Percentiles rank a stretch among this genome's conserved stretches.
These are phyloP conservation scores for Suillus weaverae DNA, from an alignment of 768 basidiomycete species.

Conservation along the genomic window DNA sequence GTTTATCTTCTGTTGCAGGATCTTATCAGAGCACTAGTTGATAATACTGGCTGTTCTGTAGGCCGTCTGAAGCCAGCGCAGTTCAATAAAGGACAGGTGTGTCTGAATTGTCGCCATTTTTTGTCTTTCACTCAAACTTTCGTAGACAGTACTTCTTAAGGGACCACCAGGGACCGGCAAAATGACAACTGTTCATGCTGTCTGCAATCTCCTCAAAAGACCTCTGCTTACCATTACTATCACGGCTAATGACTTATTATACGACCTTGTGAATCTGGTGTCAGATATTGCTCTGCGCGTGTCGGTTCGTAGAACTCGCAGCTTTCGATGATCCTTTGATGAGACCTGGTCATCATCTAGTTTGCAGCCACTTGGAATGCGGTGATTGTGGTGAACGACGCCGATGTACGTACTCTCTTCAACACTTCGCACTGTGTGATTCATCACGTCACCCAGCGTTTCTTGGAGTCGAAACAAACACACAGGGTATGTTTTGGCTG, in stretches of 20 bases:
- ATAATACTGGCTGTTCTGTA: neutral
- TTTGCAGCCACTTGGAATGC: slow-evolving; percentile 1
- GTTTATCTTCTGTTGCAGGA: neutral
- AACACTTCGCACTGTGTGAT: neutral
- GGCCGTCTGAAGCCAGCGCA: neutral
- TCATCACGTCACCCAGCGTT: neutral
- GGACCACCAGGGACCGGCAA: slow-evolving; percentile 1
- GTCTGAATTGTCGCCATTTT: neutral
- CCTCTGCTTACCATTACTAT: neutral
- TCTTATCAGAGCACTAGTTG: neutral
- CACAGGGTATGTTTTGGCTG: neutral
- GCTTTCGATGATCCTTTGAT: neutral
- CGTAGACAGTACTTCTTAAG: neutral
- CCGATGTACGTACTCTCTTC: neutral
- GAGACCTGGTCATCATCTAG: neutral
- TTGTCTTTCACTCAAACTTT: neutral
- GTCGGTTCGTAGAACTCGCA: neutral
- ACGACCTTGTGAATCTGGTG: neutral
- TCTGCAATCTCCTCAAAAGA: neutral
- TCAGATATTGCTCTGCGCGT: neutral
- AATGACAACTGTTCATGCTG: neutral
- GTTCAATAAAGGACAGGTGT: neutral
- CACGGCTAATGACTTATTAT: too few species aligned
- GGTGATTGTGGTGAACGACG: neutral
- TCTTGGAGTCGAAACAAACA: neutral